Evolutionary conservation across 208 protist genomes (phyloP), one percentile per base, ranked within the genome.

Genomic region (Trypanosoma cruzi): DNA sequence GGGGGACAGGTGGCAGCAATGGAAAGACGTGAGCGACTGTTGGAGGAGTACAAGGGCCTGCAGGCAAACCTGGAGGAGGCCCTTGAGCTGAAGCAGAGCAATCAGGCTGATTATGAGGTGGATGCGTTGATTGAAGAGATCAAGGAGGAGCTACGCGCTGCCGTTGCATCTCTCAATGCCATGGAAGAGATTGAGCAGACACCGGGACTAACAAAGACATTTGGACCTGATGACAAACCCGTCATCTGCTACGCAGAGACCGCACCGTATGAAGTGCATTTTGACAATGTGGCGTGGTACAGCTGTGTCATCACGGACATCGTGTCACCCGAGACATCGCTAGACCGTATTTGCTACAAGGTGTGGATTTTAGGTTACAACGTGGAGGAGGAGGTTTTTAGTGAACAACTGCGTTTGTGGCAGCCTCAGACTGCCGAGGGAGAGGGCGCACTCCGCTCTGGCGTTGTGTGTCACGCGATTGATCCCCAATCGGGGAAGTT

Each of bases 311-410:
- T 95, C 42, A 79, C 71, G n/a, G 84, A 55, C 13, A 49, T 88
- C 29, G 63, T 90, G 26, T 11, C 73, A 8, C 82, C 89, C 1
- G 75, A 55, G 18, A 73, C 77, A 16, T 57, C 81, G 11, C 64
- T 82, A n/a, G 80, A 89, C 20, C 82, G 85, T 1, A 57, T 79
- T 52, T 78, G 75, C 54, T 94, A 91, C 75, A 65, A 71, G 31
- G 83, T 67, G 10, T 85, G 77, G 72, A 88, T 95, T 42, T 66
- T 95, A 20, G 89, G 89, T 24, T 90, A 95, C 79, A 79, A 82
- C 52, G 72, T 88, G 18, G 85, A 86, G 59, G 85, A 94, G 66
- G 64, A 67, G 5, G 80, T 88, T 6, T 81, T 79, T 54, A 77
- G 70, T 55, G 89, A 92, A 65, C 62, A 75, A 31, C 70, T 95